Conservation (phyloP, 805 yeast genomes). For the Cyberlindnera japonica region DNA sequence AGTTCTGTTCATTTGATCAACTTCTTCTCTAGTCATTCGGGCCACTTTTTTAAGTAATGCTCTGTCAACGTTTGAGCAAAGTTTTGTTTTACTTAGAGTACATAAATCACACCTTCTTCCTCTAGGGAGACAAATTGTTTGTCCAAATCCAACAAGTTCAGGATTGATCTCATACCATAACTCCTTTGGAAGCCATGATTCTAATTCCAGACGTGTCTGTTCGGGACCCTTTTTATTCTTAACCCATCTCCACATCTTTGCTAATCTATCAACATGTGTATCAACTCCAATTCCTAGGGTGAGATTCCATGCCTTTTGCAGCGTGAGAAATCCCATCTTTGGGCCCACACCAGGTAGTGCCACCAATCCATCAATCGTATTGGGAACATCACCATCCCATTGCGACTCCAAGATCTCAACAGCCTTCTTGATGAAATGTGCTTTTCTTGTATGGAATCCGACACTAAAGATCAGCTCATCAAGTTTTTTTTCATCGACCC, state of each 20-base stretch:
- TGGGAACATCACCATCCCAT: constrained; percentile 69
- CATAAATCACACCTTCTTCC: constrained; percentile 72
- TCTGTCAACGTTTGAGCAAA: constrained; percentile 58
- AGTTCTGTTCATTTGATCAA: constrained; percentile 24
- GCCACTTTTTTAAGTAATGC: constrained; percentile 35
- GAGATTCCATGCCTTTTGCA: constrained; percentile 80
- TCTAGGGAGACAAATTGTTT: constrained; percentile 74
- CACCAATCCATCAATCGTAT: constrained; percentile 58
- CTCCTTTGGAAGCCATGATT: constrained; percentile 68
- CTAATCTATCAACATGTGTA: constrained; percentile 80
- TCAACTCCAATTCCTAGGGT: constrained; percentile 90
- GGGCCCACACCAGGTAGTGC: constrained; percentile 92
- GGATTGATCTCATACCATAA: constrained; percentile 87
- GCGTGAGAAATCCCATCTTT: constrained; percentile 81
- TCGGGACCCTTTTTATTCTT: constrained; percentile 61
- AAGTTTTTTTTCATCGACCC: constrained; percentile 49
- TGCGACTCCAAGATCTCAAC: constrained; percentile 47
- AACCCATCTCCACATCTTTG: constrained; percentile 82
- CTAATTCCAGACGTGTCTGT: constrained; percentile 60
- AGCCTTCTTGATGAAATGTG: constrained; percentile 62
- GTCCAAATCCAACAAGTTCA: constrained; percentile 89
- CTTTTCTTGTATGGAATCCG: constrained; percentile 83
- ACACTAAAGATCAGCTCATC: constrained; percentile 72
- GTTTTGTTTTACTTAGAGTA: constrained; percentile 43
- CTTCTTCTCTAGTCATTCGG: constrained; percentile 23